Percentiles rank a stretch among this genome's conserved stretches.
Conservation (phyloP, 1,139 yeast genomes). For the Diutina catenulata region DNA sequence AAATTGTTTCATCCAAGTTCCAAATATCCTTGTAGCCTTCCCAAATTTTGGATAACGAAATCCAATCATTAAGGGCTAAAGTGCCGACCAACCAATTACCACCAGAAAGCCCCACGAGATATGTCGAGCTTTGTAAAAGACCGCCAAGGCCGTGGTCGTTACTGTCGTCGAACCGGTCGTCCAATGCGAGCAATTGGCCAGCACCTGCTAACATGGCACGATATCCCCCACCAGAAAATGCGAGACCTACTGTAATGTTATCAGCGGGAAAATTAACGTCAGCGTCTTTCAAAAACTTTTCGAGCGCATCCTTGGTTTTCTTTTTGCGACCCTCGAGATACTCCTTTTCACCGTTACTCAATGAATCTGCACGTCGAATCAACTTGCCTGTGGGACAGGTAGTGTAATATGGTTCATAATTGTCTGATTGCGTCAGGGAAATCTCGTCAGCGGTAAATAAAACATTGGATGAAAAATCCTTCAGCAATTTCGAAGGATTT, state of each 20-base stretch:
- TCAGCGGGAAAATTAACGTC: too few relatives aligned
- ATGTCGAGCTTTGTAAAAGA: neutral
- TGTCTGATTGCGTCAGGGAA: constrained; percentile 20
- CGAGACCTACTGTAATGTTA: constrained; percentile 55
- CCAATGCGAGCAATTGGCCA: constrained; percentile 73
- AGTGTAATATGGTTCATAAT: constrained; percentile 55
- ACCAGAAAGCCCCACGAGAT: neutral
- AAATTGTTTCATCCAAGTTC: constrained; percentile 56
- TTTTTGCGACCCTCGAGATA: constrained; percentile 40
- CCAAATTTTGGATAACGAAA: neutral
- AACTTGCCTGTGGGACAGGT: constrained; percentile 35
- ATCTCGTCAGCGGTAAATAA: neutral
- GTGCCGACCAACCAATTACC: constrained; percentile 5
- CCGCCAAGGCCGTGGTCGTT: constrained; percentile 3
- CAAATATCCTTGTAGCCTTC: constrained; percentile 35
- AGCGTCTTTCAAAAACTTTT: constrained; percentile 21
- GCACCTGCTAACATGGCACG: constrained; percentile 90
- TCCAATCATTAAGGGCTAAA: neutral
- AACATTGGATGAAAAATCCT: neutral
- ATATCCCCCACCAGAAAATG: constrained; percentile 89
- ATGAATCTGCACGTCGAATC: constrained; percentile 21
- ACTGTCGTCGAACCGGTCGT: constrained; percentile 46
- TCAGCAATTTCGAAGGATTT: neutral
- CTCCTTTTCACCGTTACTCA: constrained; percentile 16
- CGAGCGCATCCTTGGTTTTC: constrained; percentile 37